Base-by-base conservation (phyloP, 345 rosid species). In the Populus nigra region DNA sequence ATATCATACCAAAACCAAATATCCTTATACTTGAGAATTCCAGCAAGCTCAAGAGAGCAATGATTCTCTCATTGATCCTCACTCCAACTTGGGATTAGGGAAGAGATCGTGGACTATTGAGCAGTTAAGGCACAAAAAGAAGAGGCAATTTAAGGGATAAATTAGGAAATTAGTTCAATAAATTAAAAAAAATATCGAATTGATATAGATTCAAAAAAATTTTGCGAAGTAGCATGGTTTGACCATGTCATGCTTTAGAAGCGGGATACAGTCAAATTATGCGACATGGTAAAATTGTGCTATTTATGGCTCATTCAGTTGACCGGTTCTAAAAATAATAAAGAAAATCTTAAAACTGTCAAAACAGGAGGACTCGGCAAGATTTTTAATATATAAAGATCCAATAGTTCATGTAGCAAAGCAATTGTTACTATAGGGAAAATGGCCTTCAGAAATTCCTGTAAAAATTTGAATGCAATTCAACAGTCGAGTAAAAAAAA, bases 41-140 rank as follows among this genome's bases (percentile, higher is more conserved):
- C 72, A 62, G 79, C 79, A 73, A 76, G 33, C 65, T 57, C 5
- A 11, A 2, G 61, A 22, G 8, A 23, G 63, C 29, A 81, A 59
- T 67, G 77, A 77, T 81, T 75, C 73, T 74, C 81, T 66, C 63
- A 45, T 33, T 43, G 36, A 62, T 75, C 80, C 76, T 71, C 72
- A 39, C 55, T 74, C 72, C 45, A 73, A 61, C 85, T 80, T 61
- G 79, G 73, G 69, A 79, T 25, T 65, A 74, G 74, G 63, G 47
- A 55, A 23, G 38, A 75, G 57, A n/a, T 41, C 49, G 38, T 36
- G 65, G 70, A 65, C 71, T 38, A 33, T 4, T 69, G 38, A 68
- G 67, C 68, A 72, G 80, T 49, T 12, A 73, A 77, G 68, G 69
- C 78, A 76, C 78, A 66, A 65, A 75, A 80, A 65, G 47, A 22